Conservation (phyloP, 2,329 filamentous ascomycete genomes). For the Neopestalotiopsis rosae region DNA sequence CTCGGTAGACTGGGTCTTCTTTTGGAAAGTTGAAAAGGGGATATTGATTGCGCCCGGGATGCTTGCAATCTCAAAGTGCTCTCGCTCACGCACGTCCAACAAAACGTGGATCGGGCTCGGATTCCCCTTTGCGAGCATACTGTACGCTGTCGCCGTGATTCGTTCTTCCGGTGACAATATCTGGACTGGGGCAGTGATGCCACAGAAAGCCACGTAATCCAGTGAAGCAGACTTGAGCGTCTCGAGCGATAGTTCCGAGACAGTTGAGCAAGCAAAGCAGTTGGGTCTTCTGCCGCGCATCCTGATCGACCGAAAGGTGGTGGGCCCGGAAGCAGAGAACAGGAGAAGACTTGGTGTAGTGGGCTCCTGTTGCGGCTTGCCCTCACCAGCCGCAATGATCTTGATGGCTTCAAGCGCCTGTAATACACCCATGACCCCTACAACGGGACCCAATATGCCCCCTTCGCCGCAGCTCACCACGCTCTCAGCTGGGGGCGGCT, state of each 20-base stretch:
- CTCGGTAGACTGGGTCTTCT: slow-evolving; percentile 25
- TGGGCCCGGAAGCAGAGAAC: slow-evolving; percentile 50
- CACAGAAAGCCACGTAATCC: slow-evolving; percentile 89
- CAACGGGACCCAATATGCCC: slow-evolving; percentile 89
- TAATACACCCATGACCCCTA: slow-evolving; percentile 90
- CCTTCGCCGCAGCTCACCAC: slow-evolving; percentile 91
- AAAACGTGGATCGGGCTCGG: slow-evolving; percentile 55
- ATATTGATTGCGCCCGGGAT: slow-evolving; percentile 79
- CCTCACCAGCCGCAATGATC: slow-evolving; percentile 61
- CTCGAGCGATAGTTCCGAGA: slow-evolving; percentile 66
- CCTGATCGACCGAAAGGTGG: slow-evolving; percentile 73
- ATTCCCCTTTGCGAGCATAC: slow-evolving; percentile 29
- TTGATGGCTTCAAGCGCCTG: slow-evolving; percentile 92
- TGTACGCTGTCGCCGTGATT: slow-evolving; percentile 69
- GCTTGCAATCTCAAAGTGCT: slow-evolving; percentile 82
- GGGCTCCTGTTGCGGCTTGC: slow-evolving; percentile 25
- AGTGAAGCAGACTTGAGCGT: slow-evolving; percentile 68
- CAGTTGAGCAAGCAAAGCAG: slow-evolving; percentile 78
- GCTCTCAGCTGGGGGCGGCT: slow-evolving; percentile 81
- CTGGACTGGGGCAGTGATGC: slow-evolving; percentile 59
- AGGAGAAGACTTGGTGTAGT: slow-evolving; percentile 46
- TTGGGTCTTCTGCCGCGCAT: slow-evolving; percentile 71
- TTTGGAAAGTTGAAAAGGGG: slow-evolving; percentile 64
- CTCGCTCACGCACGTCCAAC: slow-evolving; percentile 83
- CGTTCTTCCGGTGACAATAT: slow-evolving; percentile 69